Evolutionary conservation across 768 basidiomycete genomes (phyloP).

Genomic region (Lepiota subincarnata): DNA sequence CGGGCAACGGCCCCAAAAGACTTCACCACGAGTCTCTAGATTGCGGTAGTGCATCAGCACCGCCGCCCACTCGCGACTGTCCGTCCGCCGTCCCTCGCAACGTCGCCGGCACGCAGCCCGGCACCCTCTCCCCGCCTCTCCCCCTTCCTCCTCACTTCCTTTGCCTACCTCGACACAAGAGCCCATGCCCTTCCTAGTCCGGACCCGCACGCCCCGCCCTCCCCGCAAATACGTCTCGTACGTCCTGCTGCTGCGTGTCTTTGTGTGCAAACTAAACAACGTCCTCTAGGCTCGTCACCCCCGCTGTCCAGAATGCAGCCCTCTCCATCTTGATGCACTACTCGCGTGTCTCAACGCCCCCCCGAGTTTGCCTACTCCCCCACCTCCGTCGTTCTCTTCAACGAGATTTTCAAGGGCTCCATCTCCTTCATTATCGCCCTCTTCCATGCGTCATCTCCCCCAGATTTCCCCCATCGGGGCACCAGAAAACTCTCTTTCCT

Average conservation of each 20-base stretch:
- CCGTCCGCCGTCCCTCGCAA: constrained; percentile 45
- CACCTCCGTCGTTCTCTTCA: constrained; percentile 89
- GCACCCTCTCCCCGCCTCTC: constrained; percentile 39
- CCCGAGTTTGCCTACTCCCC: constrained; percentile 83
- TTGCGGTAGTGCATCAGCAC: too few relatives aligned
- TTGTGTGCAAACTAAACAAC: constrained; percentile 1
- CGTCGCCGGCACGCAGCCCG: constrained; percentile 26
- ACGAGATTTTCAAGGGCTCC: constrained; percentile 89
- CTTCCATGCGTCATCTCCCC: constrained; percentile 38
- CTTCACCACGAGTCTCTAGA: too few relatives aligned
- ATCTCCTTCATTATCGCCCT: constrained; percentile 92
- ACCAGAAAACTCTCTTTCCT: constrained; percentile 13
- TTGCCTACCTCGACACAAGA: constrained; percentile 37
- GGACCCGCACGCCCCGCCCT: constrained; percentile 36
- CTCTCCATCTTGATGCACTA: constrained; percentile 98
- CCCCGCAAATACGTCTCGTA: constrained; percentile 81
- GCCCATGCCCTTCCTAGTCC: constrained; percentile 27
- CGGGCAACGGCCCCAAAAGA: too few relatives aligned
- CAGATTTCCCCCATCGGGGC: constrained; percentile 28
- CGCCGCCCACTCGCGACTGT: constrained; percentile 52
- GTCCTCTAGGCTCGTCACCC: constrained; percentile 61
- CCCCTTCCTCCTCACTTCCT: constrained; percentile 46
- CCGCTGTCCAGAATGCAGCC: constrained; percentile 93
- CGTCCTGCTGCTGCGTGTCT: constrained; percentile 23
- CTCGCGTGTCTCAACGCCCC: constrained; percentile 85